phyloP scores from a whole-genome alignment of 2,329 filamentous ascomycete genomes.

The Curvularia sp. region DNA sequence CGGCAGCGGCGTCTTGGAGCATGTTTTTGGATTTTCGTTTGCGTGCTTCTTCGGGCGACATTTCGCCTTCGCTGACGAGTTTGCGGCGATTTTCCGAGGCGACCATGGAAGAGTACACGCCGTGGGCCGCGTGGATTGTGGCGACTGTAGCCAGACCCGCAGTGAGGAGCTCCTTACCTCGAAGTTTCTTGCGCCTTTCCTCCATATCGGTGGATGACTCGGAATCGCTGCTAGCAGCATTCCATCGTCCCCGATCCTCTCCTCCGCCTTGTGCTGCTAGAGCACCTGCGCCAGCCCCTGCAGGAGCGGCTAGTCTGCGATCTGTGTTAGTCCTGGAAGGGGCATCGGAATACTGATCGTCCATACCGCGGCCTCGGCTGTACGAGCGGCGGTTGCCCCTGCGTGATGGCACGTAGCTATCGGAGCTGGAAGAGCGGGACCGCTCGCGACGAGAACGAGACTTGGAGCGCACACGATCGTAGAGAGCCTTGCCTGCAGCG shows the following conservation, averaged over 20 bases:
- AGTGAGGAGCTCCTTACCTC: conserved; percentile 70
- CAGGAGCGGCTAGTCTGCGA: conserved; percentile 47
- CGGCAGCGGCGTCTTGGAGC: conserved; percentile 68
- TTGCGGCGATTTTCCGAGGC: conserved; percentile 67
- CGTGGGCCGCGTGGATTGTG: conserved; percentile 72
- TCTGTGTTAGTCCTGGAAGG: conserved; percentile 46
- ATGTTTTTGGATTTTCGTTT: conserved; percentile 69
- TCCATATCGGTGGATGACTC: conserved; percentile 69
- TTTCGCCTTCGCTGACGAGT: conserved; percentile 68
- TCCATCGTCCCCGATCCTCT: conserved; percentile 29
- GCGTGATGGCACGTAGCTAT: conserved; percentile 60
- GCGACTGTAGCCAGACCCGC: conserved; percentile 71
- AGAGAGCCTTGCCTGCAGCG: conserved; percentile 59
- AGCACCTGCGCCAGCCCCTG: conserved; percentile 49
- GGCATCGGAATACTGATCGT: conserved; percentile 52
- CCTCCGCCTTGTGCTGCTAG: conserved; percentile 35
- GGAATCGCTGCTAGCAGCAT: conserved; percentile 45
- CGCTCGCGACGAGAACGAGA: conserved; percentile 56
- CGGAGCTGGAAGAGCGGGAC: conserved; percentile 52
- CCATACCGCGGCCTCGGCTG: conserved; percentile 52
- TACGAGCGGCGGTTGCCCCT: conserved; percentile 53
- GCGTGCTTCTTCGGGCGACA: conserved; percentile 66
- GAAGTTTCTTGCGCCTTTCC: conserved; percentile 67
- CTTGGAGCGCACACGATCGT: conserved; percentile 63
- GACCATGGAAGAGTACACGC: conserved; percentile 68